Percentiles rank a stretch among this genome's conserved stretches.
These are phyloP conservation scores for Verticillium nonalfalfae DNA, from an alignment of 2,329 filamentous ascomycete genomes.

Conservation along the genomic window DNA sequence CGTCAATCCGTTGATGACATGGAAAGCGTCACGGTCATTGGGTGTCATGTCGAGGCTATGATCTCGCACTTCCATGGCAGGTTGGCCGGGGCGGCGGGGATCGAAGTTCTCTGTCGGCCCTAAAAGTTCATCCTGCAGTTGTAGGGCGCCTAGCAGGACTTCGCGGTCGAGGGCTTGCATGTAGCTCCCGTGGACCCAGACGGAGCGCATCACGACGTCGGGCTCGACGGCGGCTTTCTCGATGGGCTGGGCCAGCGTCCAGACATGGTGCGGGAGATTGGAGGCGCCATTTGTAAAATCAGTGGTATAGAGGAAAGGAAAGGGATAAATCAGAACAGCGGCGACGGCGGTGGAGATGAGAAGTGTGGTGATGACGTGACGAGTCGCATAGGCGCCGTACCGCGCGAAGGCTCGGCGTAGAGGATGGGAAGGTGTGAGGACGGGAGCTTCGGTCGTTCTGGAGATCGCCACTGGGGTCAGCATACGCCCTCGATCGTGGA, in stretches of 20 bases:
- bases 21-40: conserved; percentile 45
- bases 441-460: conserved; percentile 70
- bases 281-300: conserved; percentile 66
- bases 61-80: conserved; percentile 19
- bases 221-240: conserved; percentile 43
- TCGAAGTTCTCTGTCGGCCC: conserved; percentile 52
- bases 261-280: conserved; percentile 71
- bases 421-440: conserved; percentile 57
- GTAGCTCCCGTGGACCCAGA: conserved; percentile 77
- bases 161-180: conserved; percentile 66
- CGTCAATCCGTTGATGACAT: conserved; percentile 53
- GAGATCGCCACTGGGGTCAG: conserved; percentile 1
- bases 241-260: conserved; percentile 67
- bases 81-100: conserved; percentile 26
- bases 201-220: conserved; percentile 75
- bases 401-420: conserved; percentile 58
- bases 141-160: conserved; percentile 59
- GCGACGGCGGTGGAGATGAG: conserved; percentile 68
- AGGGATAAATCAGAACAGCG: conserved; percentile 65
- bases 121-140: conserved; percentile 64
- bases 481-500: background rate
- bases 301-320: conserved; percentile 67
- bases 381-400: conserved; percentile 64
- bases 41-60: conserved; percentile 28
- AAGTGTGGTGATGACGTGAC: conserved; percentile 68